phyloP scores from a whole-genome alignment of 2,329 filamentous ascomycete species.

The Aspergillus felis region DNA sequence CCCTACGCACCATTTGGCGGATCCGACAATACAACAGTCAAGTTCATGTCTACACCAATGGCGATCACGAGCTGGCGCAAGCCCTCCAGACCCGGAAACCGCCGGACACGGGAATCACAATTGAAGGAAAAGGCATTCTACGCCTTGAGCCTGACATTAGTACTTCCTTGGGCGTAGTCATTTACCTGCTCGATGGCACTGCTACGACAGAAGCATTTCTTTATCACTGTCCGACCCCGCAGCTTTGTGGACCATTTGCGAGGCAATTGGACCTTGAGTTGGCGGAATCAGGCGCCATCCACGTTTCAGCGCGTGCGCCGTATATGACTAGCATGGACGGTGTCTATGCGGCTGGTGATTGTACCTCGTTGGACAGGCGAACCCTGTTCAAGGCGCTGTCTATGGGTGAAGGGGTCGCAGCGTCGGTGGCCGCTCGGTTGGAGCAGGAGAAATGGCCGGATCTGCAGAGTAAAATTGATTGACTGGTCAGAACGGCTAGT shows the following conservation, averaged over 20 bases:
- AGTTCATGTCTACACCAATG: neutral
- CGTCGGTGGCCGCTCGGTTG: neutral
- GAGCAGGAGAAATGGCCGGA: neutral
- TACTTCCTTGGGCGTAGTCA: neutral
- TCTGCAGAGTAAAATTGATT: neutral
- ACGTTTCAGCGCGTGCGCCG: neutral
- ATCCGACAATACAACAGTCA: neutral
- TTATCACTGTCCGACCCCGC: neutral
- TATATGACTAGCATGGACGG: conserved; percentile 1
- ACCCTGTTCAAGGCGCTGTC: neutral
- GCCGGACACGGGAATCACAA: neutral
- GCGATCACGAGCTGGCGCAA: neutral
- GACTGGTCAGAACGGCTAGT: neutral
- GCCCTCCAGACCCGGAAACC: neutral
- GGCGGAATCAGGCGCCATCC: neutral
- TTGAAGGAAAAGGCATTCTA: neutral
- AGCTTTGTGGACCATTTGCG: neutral
- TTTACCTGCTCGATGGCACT: neutral
- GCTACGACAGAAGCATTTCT: neutral
- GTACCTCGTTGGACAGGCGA: neutral
- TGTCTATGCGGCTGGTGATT: neutral
- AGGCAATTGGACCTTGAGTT: neutral
- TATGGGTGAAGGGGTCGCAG: neutral
- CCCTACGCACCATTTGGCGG: neutral
- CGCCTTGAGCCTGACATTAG: neutral